Evolutionary conservation across 1,284 basidiomycete genomes (phyloP).

Genomic region (Ceraceosorus bombacis): DNA sequence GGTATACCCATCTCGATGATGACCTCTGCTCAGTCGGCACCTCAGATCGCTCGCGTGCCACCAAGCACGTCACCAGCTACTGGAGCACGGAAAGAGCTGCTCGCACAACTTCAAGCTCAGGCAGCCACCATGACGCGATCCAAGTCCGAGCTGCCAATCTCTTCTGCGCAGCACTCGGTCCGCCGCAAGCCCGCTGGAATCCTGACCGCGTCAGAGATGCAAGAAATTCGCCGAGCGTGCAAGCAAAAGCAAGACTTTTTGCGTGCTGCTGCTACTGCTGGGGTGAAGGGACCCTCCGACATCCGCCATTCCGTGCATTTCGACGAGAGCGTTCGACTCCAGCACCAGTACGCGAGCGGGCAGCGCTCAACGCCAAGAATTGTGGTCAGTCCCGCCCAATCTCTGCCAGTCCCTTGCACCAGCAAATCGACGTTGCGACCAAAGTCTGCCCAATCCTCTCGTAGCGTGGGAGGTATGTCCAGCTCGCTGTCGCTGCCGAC

Average conservation of each 20-base stretch:
- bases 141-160: background rate
- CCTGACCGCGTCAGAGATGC: background rate
- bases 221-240: background rate
- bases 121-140: background rate
- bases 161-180: background rate
- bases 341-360: background rate
- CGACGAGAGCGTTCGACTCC: background rate
- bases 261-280: background rate
- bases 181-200: background rate
- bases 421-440: background rate
- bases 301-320: background rate
- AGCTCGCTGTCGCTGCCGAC: slow-evolving; percentile 14
- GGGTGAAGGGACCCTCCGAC: background rate
- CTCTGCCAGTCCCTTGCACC: background rate
- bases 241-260: background rate
- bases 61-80: no score
- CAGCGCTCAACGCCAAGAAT: background rate
- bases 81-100: no score
- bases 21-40: no score
- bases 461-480: background rate
- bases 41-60: no score
- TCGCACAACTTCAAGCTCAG: no score
- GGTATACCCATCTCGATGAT: no score
- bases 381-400: background rate
- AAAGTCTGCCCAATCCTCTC: background rate